Base-by-base conservation (phyloP, 257 asterid genomes). In the Dorcoceras hygrometricum region DNA sequence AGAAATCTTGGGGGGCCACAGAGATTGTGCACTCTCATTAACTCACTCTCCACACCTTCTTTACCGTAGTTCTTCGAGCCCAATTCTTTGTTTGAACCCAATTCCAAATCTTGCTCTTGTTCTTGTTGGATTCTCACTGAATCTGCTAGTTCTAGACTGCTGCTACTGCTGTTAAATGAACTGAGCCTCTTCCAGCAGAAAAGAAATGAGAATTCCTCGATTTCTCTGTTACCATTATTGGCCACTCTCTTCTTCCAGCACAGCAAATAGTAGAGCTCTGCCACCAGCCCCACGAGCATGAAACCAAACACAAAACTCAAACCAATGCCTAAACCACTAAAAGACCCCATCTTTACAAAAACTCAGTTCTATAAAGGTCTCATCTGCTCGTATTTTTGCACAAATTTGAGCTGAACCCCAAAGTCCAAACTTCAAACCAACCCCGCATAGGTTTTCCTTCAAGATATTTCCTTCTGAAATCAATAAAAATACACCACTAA, bases 1-100 rank as follows among this genome's bases (percentile, higher is more conserved):
- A 93, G 89, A 55, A 93, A 93, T 65, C 97, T 82, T 14, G 98
- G 97, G 2, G 98, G 98, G 43, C 98, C 98, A 71, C 91, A 75
- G 4, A 93, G 89, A 32, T 90, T 90, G 80, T 93, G 96, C 34
- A 85, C 63, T 68, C 97, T 80, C 95, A 85, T 90, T 57, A 93
- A 48, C 77, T 93, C 99, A 6, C 82, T 65, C 23, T 88, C 99
- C 2, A 86, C 77, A 12, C 90, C 77, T 16, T 85, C 95, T 51
- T 92, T 97, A 36, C 81, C 81, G 66, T 71, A 76, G 0, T 72
- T 85, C 67, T 77, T 85, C 8, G 73, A 7, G 36, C 68, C 69
- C 67, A 65, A 43, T 60, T 80, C 85, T 48, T 82, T 81, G 46
- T 23, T 48, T 12, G 63, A 56, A 6, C 82, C 90, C 67, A 80